Evolutionary conservation across 2,329 filamentous ascomycete species (phyloP).

Genomic region (Daldinia eschscholtzii): DNA sequence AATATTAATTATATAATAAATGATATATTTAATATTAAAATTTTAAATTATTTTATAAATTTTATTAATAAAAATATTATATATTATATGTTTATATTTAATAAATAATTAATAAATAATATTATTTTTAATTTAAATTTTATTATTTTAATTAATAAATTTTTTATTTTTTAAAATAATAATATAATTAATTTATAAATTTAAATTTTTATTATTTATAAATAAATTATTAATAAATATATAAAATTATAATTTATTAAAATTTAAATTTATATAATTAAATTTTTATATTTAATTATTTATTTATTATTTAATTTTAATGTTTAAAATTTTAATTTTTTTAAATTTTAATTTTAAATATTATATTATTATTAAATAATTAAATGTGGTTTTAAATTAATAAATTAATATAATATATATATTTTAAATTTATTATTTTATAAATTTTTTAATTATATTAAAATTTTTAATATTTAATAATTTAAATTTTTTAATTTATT

Average conservation of each 20-base stretch:
- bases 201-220: conserved; percentile 19
- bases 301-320: conserved; percentile 8
- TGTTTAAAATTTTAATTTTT: not conserved
- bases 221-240: conserved; percentile 14
- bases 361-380: not conserved
- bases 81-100: not conserved
- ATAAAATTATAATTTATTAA: conserved; percentile 7
- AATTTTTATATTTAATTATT: not conserved
- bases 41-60: conserved; percentile 17
- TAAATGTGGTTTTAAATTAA: not conserved
- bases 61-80: conserved; percentile 14
- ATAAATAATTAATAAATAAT: conserved; percentile 7
- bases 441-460: not conserved
- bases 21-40: not conserved
- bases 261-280: conserved; percentile 19
- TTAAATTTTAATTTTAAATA: not conserved
- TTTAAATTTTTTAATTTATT: not conserved
- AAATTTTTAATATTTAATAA: not conserved
- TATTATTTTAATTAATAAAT: conserved; percentile 13
- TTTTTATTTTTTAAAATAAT: conserved; percentile 18
- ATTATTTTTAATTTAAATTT: conserved; percentile 14
- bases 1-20: conserved; percentile 10
- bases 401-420: not conserved
- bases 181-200: conserved; percentile 8
- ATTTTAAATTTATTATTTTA: not conserved